A percentile compares a stretch with the other conserved stretches of the same genome.
phyloP scores from a whole-genome alignment of 2,329 filamentous ascomycete species.

The Epichloe baconii region DNA sequence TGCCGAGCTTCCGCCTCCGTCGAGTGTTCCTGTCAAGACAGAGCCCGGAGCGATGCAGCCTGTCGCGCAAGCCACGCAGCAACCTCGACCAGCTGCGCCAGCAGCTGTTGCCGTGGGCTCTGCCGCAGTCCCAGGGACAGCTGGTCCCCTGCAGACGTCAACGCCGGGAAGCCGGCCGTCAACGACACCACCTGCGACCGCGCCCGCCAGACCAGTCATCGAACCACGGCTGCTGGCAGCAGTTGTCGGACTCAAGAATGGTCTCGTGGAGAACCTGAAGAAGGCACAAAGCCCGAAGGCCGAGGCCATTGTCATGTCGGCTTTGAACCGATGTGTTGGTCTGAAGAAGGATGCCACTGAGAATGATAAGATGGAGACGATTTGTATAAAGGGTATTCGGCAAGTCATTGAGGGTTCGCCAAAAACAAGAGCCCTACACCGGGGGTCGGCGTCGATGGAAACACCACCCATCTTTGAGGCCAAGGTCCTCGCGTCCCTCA shows the following conservation, averaged over 20 bases:
- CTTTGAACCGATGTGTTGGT: constrained; percentile 37
- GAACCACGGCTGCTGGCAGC: constrained; percentile 29
- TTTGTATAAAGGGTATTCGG: constrained; percentile 30
- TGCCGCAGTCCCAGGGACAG: constrained; percentile 3
- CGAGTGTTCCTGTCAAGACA: constrained; percentile 15
- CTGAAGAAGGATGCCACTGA: constrained; percentile 31
- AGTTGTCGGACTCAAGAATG: constrained; percentile 33
- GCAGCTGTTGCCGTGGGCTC: constrained; percentile 1
- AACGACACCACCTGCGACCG: constrained; percentile 14
- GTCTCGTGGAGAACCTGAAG: constrained; percentile 32
- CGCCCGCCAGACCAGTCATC: constrained; percentile 24
- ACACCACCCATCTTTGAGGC: constrained; percentile 22
- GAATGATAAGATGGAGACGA: constrained; percentile 32
- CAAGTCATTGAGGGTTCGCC: constrained; percentile 29
- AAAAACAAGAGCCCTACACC: constrained; percentile 23
- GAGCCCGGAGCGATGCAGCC: constrained; percentile 15
- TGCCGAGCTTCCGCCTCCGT: constrained; percentile 14
- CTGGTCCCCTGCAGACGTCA: constrained; percentile 6
- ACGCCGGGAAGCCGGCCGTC: constrained; percentile 12
- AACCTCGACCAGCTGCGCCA: constrained; percentile 7
- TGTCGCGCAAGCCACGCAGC: constrained; percentile 8
- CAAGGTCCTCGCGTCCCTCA: constrained; percentile 27
- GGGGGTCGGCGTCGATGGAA: constrained; percentile 14
- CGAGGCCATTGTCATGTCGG: constrained; percentile 38
- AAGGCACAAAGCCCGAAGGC: constrained; percentile 28